Evolutionary conservation across 352 stramenopile species (phyloP).

Genomic region (Phytophthora sp.): DNA sequence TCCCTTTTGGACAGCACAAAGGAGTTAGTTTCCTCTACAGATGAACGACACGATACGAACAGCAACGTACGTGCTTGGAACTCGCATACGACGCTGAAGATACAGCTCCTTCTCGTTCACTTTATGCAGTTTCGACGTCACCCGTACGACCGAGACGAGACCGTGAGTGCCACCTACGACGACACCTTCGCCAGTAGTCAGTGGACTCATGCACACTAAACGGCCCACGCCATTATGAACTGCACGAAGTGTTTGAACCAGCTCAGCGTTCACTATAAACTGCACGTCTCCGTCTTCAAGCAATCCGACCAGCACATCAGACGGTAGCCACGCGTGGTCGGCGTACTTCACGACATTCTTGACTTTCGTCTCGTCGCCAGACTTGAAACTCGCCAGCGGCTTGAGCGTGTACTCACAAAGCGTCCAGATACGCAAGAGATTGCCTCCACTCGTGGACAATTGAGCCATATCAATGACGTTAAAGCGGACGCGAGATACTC

Average conservation of each 20-base stretch:
- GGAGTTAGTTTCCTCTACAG: constrained; percentile 2
- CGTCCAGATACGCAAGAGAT: constrained; percentile 77
- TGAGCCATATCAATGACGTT: constrained; percentile 84
- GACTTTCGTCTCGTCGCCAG: constrained; percentile 63
- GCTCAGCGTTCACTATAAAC: constrained; percentile 74
- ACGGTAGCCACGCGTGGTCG: constrained; percentile 74
- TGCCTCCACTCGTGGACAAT: constrained; percentile 73
- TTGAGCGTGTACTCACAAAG: constrained; percentile 78
- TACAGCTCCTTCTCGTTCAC: constrained; percentile 73
- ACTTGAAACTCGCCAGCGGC: constrained; percentile 77
- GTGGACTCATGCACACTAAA: constrained; percentile 45
- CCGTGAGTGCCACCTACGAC: constrained; percentile 66
- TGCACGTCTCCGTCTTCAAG: constrained; percentile 80
- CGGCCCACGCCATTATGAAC: constrained; percentile 54
- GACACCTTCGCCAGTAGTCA: constrained; percentile 60
- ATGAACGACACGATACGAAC: too few relatives aligned
- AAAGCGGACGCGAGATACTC: constrained; percentile 76
- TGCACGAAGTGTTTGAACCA: constrained; percentile 70
- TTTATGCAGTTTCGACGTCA: constrained; percentile 61
- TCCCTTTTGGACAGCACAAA: constrained; percentile 40
- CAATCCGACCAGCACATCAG: constrained; percentile 69
- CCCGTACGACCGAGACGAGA: constrained; percentile 62
- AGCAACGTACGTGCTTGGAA: constrained; percentile 53
- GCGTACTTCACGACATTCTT: constrained; percentile 58
- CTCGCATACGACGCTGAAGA: constrained; percentile 63